Percentiles rank a stretch among this genome's conserved stretches.
phyloP scores from a whole-genome alignment of 2,329 filamentous ascomycete species.

The Exophiala sideris region DNA sequence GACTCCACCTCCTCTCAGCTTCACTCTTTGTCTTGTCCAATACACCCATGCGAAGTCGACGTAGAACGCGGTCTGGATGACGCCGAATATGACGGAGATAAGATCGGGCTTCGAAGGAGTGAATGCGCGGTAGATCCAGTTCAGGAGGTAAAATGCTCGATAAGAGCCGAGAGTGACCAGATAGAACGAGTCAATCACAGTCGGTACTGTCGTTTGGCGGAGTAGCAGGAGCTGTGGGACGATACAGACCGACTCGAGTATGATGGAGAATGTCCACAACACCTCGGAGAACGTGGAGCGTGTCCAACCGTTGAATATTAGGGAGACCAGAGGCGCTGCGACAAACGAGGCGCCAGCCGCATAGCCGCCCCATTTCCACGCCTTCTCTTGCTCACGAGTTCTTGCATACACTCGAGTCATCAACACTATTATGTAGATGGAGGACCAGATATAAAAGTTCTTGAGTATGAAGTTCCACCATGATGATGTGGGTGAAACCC shows the following conservation, averaged over 20 bases:
- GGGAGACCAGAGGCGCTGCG: constrained; percentile 68
- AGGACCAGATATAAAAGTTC: constrained; percentile 80
- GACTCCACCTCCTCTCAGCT: constrained; percentile 81
- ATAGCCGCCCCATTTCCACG: constrained; percentile 83
- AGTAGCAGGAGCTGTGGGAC: constrained; percentile 88
- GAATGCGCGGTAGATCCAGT: constrained; percentile 75
- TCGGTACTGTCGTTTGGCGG: constrained; percentile 90
- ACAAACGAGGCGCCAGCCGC: constrained; percentile 64
- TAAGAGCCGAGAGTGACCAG: constrained; percentile 83
- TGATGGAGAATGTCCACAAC: constrained; percentile 82
- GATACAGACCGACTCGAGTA: constrained; percentile 86
- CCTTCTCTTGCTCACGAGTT: constrained; percentile 83
- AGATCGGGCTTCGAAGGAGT: constrained; percentile 47
- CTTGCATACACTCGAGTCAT: constrained; percentile 86
- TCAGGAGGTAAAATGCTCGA: constrained; percentile 82
- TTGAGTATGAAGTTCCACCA: constrained; percentile 80
- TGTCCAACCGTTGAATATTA: constrained; percentile 62
- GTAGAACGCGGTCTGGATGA: constrained; percentile 86
- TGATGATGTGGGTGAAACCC: constrained; percentile 33
- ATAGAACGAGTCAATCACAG: constrained; percentile 96
- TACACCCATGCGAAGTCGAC: constrained; percentile 97
- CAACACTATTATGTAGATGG: constrained; percentile 78
- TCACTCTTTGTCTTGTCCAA: constrained; percentile 87
- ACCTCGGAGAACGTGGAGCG: constrained; percentile 49
- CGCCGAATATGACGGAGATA: constrained; percentile 77